phyloP scores from a whole-genome alignment of 768 basidiomycete genomes.

The Royoungia palumana region DNA sequence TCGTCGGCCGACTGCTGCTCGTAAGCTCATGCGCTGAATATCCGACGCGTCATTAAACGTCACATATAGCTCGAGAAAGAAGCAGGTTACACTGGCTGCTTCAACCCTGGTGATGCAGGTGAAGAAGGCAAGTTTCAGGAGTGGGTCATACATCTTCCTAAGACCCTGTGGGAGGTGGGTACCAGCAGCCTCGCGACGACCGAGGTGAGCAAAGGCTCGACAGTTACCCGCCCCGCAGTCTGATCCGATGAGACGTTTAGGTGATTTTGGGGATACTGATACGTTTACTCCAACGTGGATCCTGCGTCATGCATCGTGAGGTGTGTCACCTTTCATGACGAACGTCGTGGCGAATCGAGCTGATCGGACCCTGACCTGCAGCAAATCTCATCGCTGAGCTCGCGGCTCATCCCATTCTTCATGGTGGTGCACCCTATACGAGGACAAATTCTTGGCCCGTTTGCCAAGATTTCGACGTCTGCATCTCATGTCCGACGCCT shows the following conservation, averaged over 20 bases:
- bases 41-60: conserved; percentile 2
- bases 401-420: conserved; percentile 78
- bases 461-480: conserved; percentile 53
- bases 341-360: conserved; percentile 3
- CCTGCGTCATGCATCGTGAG: conserved; percentile 40
- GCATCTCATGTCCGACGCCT: conserved; percentile 46
- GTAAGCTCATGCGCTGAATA: conserved; percentile 39
- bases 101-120: conserved; percentile 34
- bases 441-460: conserved; percentile 76
- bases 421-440: conserved; percentile 68
- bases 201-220: conserved; percentile 46
- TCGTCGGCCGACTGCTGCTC: conserved; percentile 65
- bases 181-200: conserved; percentile 50
- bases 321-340: conserved; percentile 33
- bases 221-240: background rate
- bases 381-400: conserved; percentile 49
- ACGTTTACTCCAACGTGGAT: conserved; percentile 54
- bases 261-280: conserved; percentile 62
- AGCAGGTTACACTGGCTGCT: conserved; percentile 47
- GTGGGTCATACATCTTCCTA: conserved; percentile 79
- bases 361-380: conserved; percentile 27
- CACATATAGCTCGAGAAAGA: conserved; percentile 56
- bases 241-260: conserved; percentile 29
- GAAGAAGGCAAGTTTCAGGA: conserved; percentile 40
- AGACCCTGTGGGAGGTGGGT: conserved; percentile 82